Conservation (phyloP, 768 basidiomycete species). For the Rhodotorula kratochvilovae region DNA sequence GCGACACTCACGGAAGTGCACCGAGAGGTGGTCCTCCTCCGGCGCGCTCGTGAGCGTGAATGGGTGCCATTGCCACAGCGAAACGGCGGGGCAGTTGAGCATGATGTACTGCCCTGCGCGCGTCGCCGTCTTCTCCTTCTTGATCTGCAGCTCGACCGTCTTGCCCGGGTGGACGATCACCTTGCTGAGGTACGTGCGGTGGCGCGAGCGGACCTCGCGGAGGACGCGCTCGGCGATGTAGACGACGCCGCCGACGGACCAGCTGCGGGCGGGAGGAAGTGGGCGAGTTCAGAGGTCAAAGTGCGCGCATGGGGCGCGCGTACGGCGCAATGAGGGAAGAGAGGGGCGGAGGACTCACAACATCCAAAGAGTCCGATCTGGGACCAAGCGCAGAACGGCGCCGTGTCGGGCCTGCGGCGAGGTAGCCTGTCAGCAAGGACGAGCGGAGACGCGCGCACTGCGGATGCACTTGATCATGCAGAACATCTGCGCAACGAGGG, state of each 20-base stretch:
- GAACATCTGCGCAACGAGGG: slow-evolving; percentile 44
- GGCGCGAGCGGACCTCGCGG: slow-evolving; percentile 84
- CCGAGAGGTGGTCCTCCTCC: slow-evolving; percentile 89
- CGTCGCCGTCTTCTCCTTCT: slow-evolving; percentile 76
- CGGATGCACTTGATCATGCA: slow-evolving; percentile 66
- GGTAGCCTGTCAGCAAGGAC: not conserved
- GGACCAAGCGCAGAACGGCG: slow-evolving; percentile 79
- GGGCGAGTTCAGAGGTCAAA: fast-evolving
- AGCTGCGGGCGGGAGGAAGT: slow-evolving; percentile 44
- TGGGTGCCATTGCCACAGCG: slow-evolving; percentile 95
- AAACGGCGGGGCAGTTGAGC: slow-evolving; percentile 81
- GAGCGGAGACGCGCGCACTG: slow-evolving; percentile 43
- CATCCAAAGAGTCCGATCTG: slow-evolving; percentile 92
- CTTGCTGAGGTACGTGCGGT: slow-evolving; percentile 86
- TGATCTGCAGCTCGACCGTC: slow-evolving; percentile 93
- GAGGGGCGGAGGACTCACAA: slow-evolving; percentile 49
- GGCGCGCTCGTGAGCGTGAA: slow-evolving; percentile 85
- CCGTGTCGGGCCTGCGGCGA: slow-evolving; percentile 61
- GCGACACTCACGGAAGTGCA: slow-evolving; percentile 67
- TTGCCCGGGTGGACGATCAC: slow-evolving; percentile 84
- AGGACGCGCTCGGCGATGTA: slow-evolving; percentile 84
- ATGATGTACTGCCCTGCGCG: slow-evolving; percentile 65
- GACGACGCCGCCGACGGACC: slow-evolving; percentile 78
- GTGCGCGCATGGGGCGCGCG: not conserved
- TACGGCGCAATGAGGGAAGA: not conserved